phyloP scores from a whole-genome alignment of 1,284 basidiomycete genomes.

The Ceratobasidium sp. region DNA sequence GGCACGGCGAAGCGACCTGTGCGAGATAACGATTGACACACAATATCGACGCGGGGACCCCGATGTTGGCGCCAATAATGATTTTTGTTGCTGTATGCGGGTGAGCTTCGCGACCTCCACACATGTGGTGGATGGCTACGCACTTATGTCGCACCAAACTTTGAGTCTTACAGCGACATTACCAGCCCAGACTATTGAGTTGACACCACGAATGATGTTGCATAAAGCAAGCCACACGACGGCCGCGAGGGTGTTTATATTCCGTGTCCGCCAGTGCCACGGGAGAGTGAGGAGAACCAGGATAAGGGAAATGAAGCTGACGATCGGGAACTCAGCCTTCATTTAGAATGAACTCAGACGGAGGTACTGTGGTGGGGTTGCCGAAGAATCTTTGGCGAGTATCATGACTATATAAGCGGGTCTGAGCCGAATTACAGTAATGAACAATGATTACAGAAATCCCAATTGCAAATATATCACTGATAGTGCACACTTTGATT shows the following conservation, averaged over 20 bases:
- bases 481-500: too few species aligned
- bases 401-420: too few species aligned
- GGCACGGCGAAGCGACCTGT: conserved; percentile 47
- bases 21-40: conserved; percentile 51
- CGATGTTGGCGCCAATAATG: conserved; percentile 43
- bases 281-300: conserved; percentile 48
- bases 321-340: conserved; percentile 36
- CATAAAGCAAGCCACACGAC: conserved; percentile 63
- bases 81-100: conserved; percentile 44
- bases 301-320: conserved; percentile 44
- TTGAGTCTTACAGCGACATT: conserved; percentile 44
- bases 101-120: conserved; percentile 8
- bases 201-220: conserved; percentile 61
- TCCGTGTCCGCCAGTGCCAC: conserved; percentile 58
- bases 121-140: conserved; percentile 26
- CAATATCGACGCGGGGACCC: conserved; percentile 47
- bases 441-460: too few species aligned
- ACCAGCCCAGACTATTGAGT: too few species aligned
- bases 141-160: conserved; percentile 53
- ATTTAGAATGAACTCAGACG: background rate
- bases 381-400: too few species aligned
- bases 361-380: background rate
- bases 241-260: conserved; percentile 59
- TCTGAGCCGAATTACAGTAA: too few species aligned
- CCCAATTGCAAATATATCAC: too few species aligned